These are phyloP conservation scores for Xerocomellus intermedius DNA, from an alignment of 768 basidiomycete species.

Conservation along the genomic window DNA sequence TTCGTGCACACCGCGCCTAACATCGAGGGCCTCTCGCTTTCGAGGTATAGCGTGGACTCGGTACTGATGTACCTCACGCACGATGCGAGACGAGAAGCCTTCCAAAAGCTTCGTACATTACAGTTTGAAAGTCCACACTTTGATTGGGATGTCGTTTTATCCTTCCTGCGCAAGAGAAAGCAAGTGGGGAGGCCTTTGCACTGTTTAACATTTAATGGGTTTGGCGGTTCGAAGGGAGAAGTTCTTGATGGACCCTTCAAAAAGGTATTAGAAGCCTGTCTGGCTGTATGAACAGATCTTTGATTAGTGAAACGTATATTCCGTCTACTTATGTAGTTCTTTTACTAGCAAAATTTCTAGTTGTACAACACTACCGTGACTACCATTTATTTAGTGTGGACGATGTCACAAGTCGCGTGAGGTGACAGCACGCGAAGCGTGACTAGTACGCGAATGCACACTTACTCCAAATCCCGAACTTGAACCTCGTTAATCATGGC, in stretches of 20 bases:
- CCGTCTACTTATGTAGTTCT: too few relatives aligned
- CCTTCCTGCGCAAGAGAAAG: constrained; percentile 27
- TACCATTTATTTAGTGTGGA: too few relatives aligned
- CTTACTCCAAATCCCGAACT: not conserved
- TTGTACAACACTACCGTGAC: too few relatives aligned
- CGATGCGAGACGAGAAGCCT: constrained; percentile 28
- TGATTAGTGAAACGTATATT: not conserved
- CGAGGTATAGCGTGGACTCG: constrained; percentile 25
- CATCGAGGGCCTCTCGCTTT: constrained; percentile 24
- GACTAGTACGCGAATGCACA: constrained; percentile 11
- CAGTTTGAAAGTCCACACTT: constrained; percentile 27
- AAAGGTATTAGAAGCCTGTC: constrained; percentile 20
- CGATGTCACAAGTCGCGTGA: constrained; percentile 18
- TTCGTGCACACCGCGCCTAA: constrained; percentile 27
- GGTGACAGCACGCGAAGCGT: constrained; percentile 25
- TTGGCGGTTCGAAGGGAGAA: constrained; percentile 18
- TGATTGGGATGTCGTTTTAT: constrained; percentile 29
- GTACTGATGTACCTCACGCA: constrained; percentile 25
- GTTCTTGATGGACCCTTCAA: constrained; percentile 21
- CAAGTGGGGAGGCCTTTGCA: constrained; percentile 17
- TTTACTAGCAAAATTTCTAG: too few relatives aligned
- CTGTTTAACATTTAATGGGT: constrained; percentile 21
- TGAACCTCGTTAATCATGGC: constrained; percentile 19
- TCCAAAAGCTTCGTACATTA: constrained; percentile 18
- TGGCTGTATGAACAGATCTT: constrained; percentile 13